These are phyloP conservation scores for Oldenlandia corymbosa DNA, from an alignment of 257 asterid species.

Conservation along the genomic window DNA sequence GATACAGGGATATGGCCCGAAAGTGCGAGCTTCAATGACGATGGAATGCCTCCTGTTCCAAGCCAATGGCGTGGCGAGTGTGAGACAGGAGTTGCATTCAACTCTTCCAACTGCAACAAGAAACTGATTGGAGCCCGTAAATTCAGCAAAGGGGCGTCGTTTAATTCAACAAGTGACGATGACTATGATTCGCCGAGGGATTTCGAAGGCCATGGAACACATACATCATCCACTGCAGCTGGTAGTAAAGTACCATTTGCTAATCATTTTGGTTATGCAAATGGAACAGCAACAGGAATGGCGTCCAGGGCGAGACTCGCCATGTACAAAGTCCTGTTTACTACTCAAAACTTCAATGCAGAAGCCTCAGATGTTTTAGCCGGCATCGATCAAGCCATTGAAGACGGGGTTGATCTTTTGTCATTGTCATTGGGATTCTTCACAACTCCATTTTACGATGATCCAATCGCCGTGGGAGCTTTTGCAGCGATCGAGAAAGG, in stretches of 20 bases:
- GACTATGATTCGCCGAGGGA: constrained; percentile 23
- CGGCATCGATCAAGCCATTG: constrained; percentile 22
- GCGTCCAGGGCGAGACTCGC: constrained; percentile 16
- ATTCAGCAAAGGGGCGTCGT: constrained; percentile 15
- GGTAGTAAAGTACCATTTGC: constrained; percentile 15
- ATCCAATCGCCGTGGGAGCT: constrained; percentile 21
- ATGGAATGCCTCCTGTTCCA: constrained; percentile 15
- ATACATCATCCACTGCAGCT: constrained; percentile 16
- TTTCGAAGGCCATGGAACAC: constrained; percentile 17
- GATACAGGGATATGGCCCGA: constrained; percentile 23
- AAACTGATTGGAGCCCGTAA: constrained; percentile 16
- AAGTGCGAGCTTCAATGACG: constrained; percentile 15
- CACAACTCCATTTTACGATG: constrained; percentile 14
- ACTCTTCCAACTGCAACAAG: constrained; percentile 17
- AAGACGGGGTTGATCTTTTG: constrained; percentile 19
- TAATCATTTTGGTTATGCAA: constrained; percentile 16
- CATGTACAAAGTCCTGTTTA: constrained; percentile 18
- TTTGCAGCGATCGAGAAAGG: constrained; percentile 13
- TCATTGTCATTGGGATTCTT: constrained; percentile 17
- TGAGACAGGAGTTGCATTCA: constrained; percentile 14
- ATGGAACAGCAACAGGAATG: constrained; percentile 22
- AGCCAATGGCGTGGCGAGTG: constrained; percentile 15
- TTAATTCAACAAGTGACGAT: constrained; percentile 5
- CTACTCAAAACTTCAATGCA: neutral
- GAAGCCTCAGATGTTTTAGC: constrained; percentile 14